Conservation (phyloP, 495 filamentous ascomycete species). For the Aspergillus cristatus region DNA sequence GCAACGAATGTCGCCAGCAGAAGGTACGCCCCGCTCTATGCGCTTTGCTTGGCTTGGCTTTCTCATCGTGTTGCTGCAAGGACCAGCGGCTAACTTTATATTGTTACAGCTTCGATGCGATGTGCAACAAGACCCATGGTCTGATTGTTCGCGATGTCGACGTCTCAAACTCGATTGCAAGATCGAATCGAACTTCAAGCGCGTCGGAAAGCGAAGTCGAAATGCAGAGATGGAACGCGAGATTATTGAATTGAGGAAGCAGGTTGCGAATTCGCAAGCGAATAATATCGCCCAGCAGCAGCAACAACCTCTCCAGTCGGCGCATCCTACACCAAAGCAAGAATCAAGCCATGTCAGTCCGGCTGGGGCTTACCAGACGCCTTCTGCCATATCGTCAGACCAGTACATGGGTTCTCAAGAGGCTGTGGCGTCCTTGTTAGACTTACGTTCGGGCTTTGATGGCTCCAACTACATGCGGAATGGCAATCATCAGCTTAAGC, state of each 20-base stretch:
- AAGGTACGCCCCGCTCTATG: constrained; percentile 49
- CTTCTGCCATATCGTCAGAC: constrained; percentile 37
- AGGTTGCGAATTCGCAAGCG: constrained; percentile 47
- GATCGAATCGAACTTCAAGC: constrained; percentile 91
- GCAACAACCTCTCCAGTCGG: constrained; percentile 37
- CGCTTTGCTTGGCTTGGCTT: constrained; percentile 3
- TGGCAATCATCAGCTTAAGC: constrained; percentile 34
- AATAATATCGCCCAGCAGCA: constrained; percentile 22
- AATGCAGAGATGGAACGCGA: constrained; percentile 84
- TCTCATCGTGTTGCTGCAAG: too few relatives aligned
- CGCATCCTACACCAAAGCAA: constrained; percentile 43
- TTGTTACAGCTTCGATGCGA: constrained; percentile 69
- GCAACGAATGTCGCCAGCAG: constrained; percentile 92
- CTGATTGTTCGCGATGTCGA: constrained; percentile 71
- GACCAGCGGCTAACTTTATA: background rate
- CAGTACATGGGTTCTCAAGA: constrained; percentile 75
- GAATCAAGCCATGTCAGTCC: constrained; percentile 41
- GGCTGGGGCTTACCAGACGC: constrained; percentile 33
- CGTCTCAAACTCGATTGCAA: constrained; percentile 82
- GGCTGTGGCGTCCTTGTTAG: constrained; percentile 72
- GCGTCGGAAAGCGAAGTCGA: constrained; percentile 79
- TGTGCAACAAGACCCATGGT: constrained; percentile 78
- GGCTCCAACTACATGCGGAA: constrained; percentile 36
- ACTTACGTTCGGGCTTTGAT: constrained; percentile 53
- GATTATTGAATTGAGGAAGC: constrained; percentile 53